Evolutionary conservation across 2,329 filamentous ascomycete species (phyloP).

Genomic region (Madurella mycetomatis): DNA sequence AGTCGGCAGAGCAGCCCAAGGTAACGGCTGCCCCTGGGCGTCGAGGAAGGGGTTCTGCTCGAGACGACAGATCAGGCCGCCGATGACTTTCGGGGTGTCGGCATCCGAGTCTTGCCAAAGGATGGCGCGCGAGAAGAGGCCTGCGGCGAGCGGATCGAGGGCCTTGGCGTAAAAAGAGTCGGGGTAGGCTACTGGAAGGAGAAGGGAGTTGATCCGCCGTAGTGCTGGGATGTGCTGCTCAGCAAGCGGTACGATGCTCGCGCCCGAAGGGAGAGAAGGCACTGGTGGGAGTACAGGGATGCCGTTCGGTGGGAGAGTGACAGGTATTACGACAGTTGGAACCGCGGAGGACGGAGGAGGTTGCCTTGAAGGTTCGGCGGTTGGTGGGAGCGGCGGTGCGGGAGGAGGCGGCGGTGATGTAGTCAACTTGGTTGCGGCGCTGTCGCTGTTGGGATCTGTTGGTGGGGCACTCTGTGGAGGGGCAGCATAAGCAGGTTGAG

Average conservation of each 20-base stretch:
- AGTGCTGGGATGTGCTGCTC: slow-evolving; percentile 53
- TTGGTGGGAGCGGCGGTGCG: slow-evolving; percentile 17
- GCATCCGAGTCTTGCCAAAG: slow-evolving; percentile 46
- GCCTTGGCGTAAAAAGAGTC: slow-evolving; percentile 59
- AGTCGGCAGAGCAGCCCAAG: slow-evolving; percentile 1
- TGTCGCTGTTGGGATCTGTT: slow-evolving; percentile 16
- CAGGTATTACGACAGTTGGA: slow-evolving; percentile 9
- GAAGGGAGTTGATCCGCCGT: slow-evolving; percentile 60
- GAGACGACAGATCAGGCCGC: slow-evolving; percentile 59
- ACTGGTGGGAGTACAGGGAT: slow-evolving; percentile 31
- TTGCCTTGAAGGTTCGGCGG: slow-evolving; percentile 15
- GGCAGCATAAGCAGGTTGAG: slow-evolving; percentile 41
- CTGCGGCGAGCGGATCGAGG: slow-evolving; percentile 45
- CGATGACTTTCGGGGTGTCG: slow-evolving; percentile 49
- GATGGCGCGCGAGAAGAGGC: slow-evolving; percentile 56
- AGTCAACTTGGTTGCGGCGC: slow-evolving; percentile 23
- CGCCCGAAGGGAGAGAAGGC: slow-evolving; percentile 42
- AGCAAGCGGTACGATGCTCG: slow-evolving; percentile 48
- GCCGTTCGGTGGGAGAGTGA: slow-evolving; percentile 19
- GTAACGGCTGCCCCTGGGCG: slow-evolving; percentile 15
- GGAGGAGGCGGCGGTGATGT: slow-evolving; percentile 21
- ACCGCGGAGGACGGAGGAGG: slow-evolving; percentile 1
- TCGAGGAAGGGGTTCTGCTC: slow-evolving; percentile 43
- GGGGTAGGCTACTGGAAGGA: slow-evolving; percentile 60
- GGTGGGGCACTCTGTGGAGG: slow-evolving; percentile 35